Evolutionary conservation across 768 basidiomycete genomes (phyloP), one percentile per base, ranked within the genome.

Genomic region (Suillus cothurnatus): DNA sequence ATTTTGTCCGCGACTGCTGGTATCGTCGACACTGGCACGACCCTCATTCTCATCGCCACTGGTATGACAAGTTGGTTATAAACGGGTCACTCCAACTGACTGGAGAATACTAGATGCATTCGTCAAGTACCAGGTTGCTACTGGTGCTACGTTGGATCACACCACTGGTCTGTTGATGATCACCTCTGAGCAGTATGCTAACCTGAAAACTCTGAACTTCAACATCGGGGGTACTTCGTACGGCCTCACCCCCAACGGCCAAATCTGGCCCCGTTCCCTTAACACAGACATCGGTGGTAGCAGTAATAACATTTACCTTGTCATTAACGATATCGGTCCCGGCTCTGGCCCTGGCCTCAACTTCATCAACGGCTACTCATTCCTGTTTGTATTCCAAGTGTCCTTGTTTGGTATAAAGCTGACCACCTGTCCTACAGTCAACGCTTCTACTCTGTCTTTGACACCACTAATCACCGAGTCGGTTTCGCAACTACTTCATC

Each of bases 391-490:
- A n/a, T 34, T 57, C 11, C 4, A 55, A 32, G 6, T 5, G 12
- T 34, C 12, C 5, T 55, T 34, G 21, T 34, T 34, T n/a, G 21
- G 32, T n/a, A 55, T 55, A n/a, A 55, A 14, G 21, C 53, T 55
- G 53, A 55, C 21, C 12, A 21, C 19, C 32, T 34, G 21, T 12
- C 12, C 21, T 34, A 32, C 56, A 63, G 64, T 39, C 76, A 81
- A 71, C 74, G 81, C 34, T 81, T 76, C 74, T 80, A 80, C 68
- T 71, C 74, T 61, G 78, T 81, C 28, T 81, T 69, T 68, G 79
- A 81, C 68, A 75, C 76, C 43, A 68, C 65, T 7, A 79, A 80
- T 67, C 70, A 63, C 47, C 77, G 68, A 5, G 72, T 82, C 38
- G 81, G 80, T 19, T 71, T 82, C 39, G 81, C 81, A 2, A 77